phyloP scores from a whole-genome alignment of 139 green algal species.

The Chlamydomonas sp. region DNA sequence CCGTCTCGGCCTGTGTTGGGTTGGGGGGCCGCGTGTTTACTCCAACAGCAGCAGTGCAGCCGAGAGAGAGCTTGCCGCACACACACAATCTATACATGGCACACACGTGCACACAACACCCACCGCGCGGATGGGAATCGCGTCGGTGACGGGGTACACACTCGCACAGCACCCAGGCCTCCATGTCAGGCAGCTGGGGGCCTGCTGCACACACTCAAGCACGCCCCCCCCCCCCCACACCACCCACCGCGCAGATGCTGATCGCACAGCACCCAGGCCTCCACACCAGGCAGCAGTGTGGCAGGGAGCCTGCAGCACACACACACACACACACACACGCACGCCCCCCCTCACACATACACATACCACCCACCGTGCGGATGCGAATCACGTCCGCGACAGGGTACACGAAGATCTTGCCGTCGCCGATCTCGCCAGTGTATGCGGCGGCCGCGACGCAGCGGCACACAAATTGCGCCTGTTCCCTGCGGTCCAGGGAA shows the following conservation, averaged over 20 bases:
- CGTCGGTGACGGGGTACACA: background rate
- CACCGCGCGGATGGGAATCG: background rate
- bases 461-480: slow-evolving; percentile 51
- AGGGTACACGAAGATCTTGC: slow-evolving; percentile 81
- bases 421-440: slow-evolving; percentile 84
- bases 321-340: background rate
- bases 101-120: no score
- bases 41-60: no score
- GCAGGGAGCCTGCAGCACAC: no score
- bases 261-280: background rate
- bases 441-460: slow-evolving; percentile 50
- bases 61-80: background rate
- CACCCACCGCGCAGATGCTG: background rate
- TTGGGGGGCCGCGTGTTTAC: no score
- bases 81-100: background rate
- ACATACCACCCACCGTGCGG: slow-evolving; percentile 25
- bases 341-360: background rate
- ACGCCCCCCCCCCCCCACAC: no score
- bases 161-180: no score
- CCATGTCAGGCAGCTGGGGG: no score
- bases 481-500: no score
- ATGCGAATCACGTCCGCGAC: slow-evolving; percentile 77
- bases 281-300: no score
- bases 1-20: slow-evolving; percentile 74
- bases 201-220: slow-evolving; percentile 1